Evolutionary conservation across 495 filamentous ascomycete species (phyloP), one percentile per base, ranked within the genome.

Genomic region (Penicillium diatomitis): DNA sequence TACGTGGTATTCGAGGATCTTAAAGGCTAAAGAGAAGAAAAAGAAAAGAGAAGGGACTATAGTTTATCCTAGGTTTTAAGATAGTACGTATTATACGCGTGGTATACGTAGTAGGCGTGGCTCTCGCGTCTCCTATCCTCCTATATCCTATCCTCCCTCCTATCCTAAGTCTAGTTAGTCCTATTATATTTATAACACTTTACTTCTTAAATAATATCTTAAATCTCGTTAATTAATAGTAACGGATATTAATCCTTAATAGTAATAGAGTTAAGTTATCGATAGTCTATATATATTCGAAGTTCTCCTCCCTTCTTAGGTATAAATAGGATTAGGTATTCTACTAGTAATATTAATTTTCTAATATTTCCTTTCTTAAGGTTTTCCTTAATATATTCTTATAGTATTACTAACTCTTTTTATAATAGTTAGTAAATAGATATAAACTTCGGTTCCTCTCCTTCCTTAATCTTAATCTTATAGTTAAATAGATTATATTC

Each of bases 151-250:
- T n/a, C n/a, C 11, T 32, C 35, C 45, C 44, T 44, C 34, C 7
- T 50, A 57, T 59, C 34, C 20, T 8, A 20, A 60, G 41, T 38
- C 35, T n/a, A 38, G 12, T 54, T 47, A 34, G 34, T 52, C 31
- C 62, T 53, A 43, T 68, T 46, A 41, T 63, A 53, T 36, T 65
- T 63, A 9, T 33, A 65, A 4, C 34, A 57, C 32, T 63, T 63
- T 30, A 41, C 50, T 57, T 44, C 35, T 34, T 39, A 36, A 6
- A 67, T 43, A 10, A 34, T 38, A 46, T 57, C 50, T 37, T 59
- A 37, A 8, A 58, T 55, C 36, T 59, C 48, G 20, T 40, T 31
- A 11, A 60, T 61, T 11, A 54, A 37, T 5, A 11, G 47, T 56
- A 64, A 42, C 37, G 38, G 51, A 36, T 67, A 51, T 46, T 34